Evolutionary conservation across 768 basidiomycete species (phyloP), one percentile per base, ranked within the genome.

Genomic region (Trametes maxima): DNA sequence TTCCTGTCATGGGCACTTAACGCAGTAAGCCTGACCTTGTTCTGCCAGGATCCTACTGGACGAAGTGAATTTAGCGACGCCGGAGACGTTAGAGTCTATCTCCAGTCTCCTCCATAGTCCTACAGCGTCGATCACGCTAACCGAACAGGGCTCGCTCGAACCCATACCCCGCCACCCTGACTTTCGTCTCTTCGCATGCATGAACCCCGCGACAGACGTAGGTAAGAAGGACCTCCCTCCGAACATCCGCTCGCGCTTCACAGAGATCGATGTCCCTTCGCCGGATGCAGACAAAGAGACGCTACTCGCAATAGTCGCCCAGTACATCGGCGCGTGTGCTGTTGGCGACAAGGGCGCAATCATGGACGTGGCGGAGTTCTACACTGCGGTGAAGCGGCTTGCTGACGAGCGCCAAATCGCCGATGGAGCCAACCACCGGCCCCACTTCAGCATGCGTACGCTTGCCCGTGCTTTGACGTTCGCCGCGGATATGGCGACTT

Each of bases 131-230:
- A 89, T 99, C 66, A 92, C 94, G 0, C 78, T 99, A 58, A 94
- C 94, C 0, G 97, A 98, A 70, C 87, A 95, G 71, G 96, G 95
- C 0, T 89, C 93, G 11, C 75, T 98, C 55, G 92, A 95, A 67
- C 90, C 92, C 1, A 82, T 98, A 28, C 88, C 89, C 50, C 89
- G 97, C 0, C 97, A 99, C 72, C 87, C 94, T 17, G 89, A 96
- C 68, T 99, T 99, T 78, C 90, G 96, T 19, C 80, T 98, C 5
- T 98, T 98, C 69, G 95, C 95, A 4, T 99, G 97, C 73, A 99
- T 99, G 97, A 99, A 99, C 70, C 97, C 97, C 5, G 97, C 97
- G 0, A 99, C 95, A 3, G 97, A 99, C 68, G 91, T 98, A 14
- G 97, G 97, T 36, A 99, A 98, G 79, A 97, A 95, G 69, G 96